phyloP scores from a whole-genome alignment of 2,329 filamentous ascomycete species.

The Ciborinia camelliae region DNA sequence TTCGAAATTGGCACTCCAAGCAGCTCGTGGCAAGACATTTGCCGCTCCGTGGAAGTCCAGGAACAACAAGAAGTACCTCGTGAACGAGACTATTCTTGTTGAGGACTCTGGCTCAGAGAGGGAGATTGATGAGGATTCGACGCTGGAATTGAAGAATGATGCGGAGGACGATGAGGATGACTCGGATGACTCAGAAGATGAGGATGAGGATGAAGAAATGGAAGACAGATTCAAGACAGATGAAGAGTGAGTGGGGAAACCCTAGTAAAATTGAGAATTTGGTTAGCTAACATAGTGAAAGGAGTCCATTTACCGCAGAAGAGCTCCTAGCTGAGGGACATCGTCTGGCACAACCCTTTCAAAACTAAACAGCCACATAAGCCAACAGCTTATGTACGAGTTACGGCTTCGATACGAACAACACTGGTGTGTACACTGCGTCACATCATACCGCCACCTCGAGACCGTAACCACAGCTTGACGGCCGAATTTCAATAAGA shows the following conservation, averaged over 20 bases:
- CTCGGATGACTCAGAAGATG: slow-evolving; percentile 63
- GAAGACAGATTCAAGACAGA: not conserved
- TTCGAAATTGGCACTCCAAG: not conserved
- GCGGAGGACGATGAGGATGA: slow-evolving; percentile 64
- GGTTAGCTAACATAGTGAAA: not conserved
- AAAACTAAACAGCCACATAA: not conserved
- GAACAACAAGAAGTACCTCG: slow-evolving; percentile 1
- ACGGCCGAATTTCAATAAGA: not conserved
- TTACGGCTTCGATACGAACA: not conserved
- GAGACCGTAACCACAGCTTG: not conserved
- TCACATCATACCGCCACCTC: too few relatives aligned
- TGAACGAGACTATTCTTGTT: not conserved
- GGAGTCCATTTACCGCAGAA: not conserved
- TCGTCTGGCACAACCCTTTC: not conserved
- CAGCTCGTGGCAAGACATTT: not conserved
- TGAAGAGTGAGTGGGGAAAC: not conserved
- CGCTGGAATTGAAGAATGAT: not conserved
- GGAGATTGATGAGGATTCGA: not conserved
- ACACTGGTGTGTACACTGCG: not conserved
- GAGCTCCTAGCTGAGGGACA: not conserved
- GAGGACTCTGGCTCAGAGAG: not conserved
- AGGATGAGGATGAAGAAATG: slow-evolving; percentile 51
- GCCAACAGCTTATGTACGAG: not conserved
- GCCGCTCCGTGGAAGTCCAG: not conserved
- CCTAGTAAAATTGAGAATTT: too few relatives aligned